These are phyloP conservation scores for Puccinia polysora DNA, from an alignment of 1,284 basidiomycete genomes.

Conservation along the genomic window DNA sequence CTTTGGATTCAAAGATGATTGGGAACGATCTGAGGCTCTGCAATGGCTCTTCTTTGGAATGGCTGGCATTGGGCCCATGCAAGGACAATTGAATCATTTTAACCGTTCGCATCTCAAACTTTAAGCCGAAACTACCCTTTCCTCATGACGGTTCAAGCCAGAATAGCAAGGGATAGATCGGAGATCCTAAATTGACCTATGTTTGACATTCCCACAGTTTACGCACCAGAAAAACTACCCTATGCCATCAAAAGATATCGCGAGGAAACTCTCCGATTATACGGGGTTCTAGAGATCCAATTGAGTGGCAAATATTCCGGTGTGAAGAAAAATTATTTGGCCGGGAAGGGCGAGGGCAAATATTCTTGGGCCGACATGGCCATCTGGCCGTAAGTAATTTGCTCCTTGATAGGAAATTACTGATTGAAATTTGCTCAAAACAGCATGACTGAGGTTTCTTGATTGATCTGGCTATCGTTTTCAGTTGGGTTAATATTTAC, in stretches of 20 bases:
- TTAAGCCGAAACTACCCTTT: too few species aligned
- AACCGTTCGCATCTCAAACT: conserved; percentile 40
- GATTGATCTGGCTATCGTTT: neutral
- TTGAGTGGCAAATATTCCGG: conserved; percentile 33
- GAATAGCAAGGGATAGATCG: too few species aligned
- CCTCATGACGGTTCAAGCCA: too few species aligned
- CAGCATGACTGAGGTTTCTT: neutral
- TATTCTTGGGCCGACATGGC: conserved; percentile 33
- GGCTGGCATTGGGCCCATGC: conserved; percentile 39
- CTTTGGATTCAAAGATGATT: conserved; percentile 39
- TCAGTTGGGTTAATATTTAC: conserved; percentile 15
- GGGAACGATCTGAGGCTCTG: conserved; percentile 27
- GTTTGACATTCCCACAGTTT: conserved; percentile 43
- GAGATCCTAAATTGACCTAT: conserved; percentile 22
- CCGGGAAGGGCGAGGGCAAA: conserved; percentile 25
- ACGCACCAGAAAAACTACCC: conserved; percentile 45
- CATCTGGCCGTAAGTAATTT: conserved; percentile 14
- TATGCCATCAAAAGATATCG: conserved; percentile 46
- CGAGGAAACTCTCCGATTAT: conserved; percentile 47
- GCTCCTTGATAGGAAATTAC: neutral
- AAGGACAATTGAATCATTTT: conserved; percentile 45
- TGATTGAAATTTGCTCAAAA: neutral
- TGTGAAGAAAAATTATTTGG: conserved; percentile 31
- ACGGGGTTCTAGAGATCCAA: conserved; percentile 45
- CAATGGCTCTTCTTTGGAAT: conserved; percentile 44